phyloP scores from a whole-genome alignment of 1,284 basidiomycete genomes.

The Cryptococcus wingfieldii region DNA sequence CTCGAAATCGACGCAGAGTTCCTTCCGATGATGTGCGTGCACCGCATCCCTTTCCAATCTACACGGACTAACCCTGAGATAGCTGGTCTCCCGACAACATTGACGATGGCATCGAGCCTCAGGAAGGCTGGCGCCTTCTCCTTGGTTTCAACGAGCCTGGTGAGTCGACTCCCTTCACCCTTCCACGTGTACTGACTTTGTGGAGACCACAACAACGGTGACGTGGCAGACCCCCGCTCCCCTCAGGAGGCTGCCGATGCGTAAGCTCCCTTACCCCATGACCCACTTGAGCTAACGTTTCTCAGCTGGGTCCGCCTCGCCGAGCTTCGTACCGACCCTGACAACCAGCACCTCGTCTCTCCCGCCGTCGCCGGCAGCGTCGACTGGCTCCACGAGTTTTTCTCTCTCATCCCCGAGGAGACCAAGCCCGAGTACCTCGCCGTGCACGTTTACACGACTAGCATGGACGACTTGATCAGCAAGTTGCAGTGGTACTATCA shows the following conservation, averaged over 20 bases:
- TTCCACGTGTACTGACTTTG: background rate
- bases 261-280: conserved; percentile 12
- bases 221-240: conserved; percentile 21
- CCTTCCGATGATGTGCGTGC: conserved; percentile 43
- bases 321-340: conserved; percentile 17
- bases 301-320: conserved; percentile 33
- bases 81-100: conserved; percentile 40
- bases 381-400: conserved; percentile 37
- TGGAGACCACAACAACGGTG: conserved; percentile 31
- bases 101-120: conserved; percentile 28
- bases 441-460: conserved; percentile 44
- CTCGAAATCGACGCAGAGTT: conserved; percentile 40
- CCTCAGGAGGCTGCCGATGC: conserved; percentile 26
- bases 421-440: conserved; percentile 35
- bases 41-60: background rate
- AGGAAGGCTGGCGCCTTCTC: conserved; percentile 27
- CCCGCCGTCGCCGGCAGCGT: conserved; percentile 36
- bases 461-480: conserved; percentile 33
- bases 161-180: conserved; percentile 5
- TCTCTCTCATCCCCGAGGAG: conserved; percentile 21
- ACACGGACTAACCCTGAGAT: background rate
- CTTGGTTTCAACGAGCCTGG: conserved; percentile 47
- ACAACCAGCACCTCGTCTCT: conserved; percentile 29
- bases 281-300: background rate
- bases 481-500: conserved; percentile 29